Evolutionary conservation across 1,284 basidiomycete genomes (phyloP).

Genomic region (Cutaneotrichosporon mucoides): DNA sequence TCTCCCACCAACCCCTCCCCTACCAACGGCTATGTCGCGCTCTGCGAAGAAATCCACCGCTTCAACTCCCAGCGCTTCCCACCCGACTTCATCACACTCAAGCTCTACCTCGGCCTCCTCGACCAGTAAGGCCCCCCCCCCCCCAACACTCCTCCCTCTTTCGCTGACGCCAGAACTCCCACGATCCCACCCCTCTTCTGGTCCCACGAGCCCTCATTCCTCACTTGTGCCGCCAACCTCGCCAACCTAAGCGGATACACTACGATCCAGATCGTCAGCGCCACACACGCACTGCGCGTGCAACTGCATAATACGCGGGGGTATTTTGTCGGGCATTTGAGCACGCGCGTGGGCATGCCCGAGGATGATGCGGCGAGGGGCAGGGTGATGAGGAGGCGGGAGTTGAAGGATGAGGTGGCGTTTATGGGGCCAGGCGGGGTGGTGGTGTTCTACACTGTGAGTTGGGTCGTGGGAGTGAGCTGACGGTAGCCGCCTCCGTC

Average conservation of each 20-base stretch:
- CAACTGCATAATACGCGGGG: background rate
- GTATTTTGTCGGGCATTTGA: background rate
- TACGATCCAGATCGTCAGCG: background rate
- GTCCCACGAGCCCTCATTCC: conserved; percentile 1
- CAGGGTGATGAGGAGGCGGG: too few species aligned
- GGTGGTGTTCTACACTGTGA: too few species aligned
- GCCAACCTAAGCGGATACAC: background rate
- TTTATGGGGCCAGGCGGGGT: too few species aligned
- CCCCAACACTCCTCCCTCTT: too few species aligned
- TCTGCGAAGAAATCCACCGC: background rate
- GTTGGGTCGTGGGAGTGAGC: too few species aligned
- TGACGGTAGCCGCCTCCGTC: too few species aligned
- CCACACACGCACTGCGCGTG: background rate
- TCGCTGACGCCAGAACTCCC: background rate
- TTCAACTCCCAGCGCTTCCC: background rate
- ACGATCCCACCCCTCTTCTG: conserved; percentile 8
- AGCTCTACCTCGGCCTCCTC: background rate
- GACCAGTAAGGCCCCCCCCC: too few species aligned
- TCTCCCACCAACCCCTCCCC: background rate
- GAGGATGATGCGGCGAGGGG: background rate
- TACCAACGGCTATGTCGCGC: background rate
- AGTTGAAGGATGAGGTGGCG: too few species aligned
- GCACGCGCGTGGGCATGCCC: background rate
- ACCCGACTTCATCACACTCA: background rate
- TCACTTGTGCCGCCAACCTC: background rate